Percentiles rank a stretch among this genome's conserved stretches.
Conservation (phyloP, 768 basidiomycete genomes). For the Lactarius vividus region DNA sequence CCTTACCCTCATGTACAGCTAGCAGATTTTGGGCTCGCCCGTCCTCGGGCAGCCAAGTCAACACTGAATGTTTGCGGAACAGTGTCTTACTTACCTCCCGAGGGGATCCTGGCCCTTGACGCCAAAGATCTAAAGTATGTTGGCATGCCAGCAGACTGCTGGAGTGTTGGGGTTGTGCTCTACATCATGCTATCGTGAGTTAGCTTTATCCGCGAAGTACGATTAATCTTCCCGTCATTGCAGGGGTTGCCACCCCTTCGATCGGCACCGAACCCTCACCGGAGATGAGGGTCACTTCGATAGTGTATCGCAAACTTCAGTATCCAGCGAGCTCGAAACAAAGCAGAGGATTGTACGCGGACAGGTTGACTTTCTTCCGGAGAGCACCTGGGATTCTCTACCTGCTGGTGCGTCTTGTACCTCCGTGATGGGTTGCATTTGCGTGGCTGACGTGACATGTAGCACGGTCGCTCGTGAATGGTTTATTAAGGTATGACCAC, state of each 20-base stretch:
- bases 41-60: constrained; percentile 73
- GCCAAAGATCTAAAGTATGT: constrained; percentile 68
- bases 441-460: constrained; percentile 3
- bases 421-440: constrained; percentile 5
- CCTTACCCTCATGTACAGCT: constrained; percentile 82
- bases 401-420: constrained; percentile 51
- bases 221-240: background rate
- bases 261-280: constrained; percentile 6
- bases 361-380: constrained; percentile 46
- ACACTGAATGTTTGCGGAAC: constrained; percentile 89
- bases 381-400: constrained; percentile 52
- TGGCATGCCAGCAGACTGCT: constrained; percentile 88
- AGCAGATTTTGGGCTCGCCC: constrained; percentile 85
- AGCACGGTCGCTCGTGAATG: constrained; percentile 59
- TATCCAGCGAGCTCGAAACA: constrained; percentile 54
- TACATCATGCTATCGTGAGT: constrained; percentile 83
- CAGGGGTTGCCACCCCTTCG: constrained; percentile 24
- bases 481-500: constrained; percentile 60
- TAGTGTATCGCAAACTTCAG: constrained; percentile 41
- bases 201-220: background rate
- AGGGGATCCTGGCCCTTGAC: constrained; percentile 78
- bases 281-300: background rate
- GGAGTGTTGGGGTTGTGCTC: constrained; percentile 80
- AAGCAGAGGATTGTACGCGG: constrained; percentile 66
- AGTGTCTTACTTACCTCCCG: constrained; percentile 80